phyloP scores from a whole-genome alignment of 352 stramenopile species.

The Pythium grandisporangium region DNA sequence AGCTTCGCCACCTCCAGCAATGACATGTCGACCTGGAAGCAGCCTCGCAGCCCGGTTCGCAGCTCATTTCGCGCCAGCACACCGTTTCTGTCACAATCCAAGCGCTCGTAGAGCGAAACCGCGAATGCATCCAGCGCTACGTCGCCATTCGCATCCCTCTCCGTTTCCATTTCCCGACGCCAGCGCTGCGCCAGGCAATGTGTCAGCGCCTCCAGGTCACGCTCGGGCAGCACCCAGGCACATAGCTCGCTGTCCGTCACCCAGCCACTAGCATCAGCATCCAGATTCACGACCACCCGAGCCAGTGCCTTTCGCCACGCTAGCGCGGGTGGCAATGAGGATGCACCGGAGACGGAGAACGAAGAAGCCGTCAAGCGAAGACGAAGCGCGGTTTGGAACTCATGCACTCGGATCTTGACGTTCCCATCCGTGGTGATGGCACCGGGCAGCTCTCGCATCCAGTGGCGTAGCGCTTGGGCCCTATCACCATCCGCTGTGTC shows the following conservation, averaged over 20 bases:
- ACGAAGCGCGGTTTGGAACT: conserved; percentile 53
- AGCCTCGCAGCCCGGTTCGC: conserved; percentile 25
- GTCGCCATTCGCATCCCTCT: no score
- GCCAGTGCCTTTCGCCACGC: no score
- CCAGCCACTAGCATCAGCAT: conserved; percentile 54
- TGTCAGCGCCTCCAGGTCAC: conserved; percentile 56
- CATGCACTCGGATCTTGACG: conserved; percentile 38
- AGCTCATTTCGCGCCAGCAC: conserved; percentile 46
- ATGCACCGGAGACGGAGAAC: no score
- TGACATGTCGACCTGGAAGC: conserved; percentile 28
- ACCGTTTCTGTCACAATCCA: conserved; percentile 54
- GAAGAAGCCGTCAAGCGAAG: no score
- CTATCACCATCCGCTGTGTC: no score
- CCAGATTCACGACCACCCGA: conserved; percentile 28
- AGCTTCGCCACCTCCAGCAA: conserved; percentile 29
- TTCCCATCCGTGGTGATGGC: conserved; percentile 13
- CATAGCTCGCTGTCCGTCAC: conserved; percentile 50
- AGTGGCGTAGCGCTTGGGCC: conserved; percentile 18
- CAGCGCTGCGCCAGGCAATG: no score
- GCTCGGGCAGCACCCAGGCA: conserved; percentile 38
- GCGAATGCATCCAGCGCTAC: conserved; percentile 12
- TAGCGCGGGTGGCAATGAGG: no score
- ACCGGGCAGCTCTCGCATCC: conserved; percentile 40
- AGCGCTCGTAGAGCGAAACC: conserved; percentile 25
- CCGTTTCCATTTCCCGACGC: no score